Evolutionary conservation across 768 basidiomycete genomes (phyloP).

Genomic region (Boletus vinaceobasis): DNA sequence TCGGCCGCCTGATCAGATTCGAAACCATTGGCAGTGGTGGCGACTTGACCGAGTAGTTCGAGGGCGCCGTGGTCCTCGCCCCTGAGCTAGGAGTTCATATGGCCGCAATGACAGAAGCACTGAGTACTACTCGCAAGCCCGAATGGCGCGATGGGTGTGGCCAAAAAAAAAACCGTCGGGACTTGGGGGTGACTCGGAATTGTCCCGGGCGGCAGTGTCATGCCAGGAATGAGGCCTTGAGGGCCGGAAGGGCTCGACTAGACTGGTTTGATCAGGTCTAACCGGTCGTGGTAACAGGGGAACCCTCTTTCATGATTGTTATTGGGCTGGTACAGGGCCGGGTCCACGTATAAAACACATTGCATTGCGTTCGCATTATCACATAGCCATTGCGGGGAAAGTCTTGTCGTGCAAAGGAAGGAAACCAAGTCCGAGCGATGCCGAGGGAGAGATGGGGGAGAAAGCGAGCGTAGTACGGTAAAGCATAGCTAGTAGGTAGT

Average conservation of each 20-base stretch:
- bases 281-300: too few relatives aligned
- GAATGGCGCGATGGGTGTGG: too few relatives aligned
- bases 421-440: slow-evolving; percentile 1
- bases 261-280: too few relatives aligned
- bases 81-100: background rate
- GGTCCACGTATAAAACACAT: slow-evolving; percentile 1
- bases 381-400: background rate
- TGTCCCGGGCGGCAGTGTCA: background rate
- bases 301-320: background rate
- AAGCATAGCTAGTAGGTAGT: background rate
- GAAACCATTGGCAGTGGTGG: background rate
- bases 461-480: background rate
- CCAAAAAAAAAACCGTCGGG: too few relatives aligned
- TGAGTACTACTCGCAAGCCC: background rate
- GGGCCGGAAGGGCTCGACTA: too few relatives aligned
- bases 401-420: background rate
- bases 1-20: background rate
- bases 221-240: background rate
- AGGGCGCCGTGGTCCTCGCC: background rate
- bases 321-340: too few relatives aligned
- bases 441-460: background rate
- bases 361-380: slow-evolving; percentile 6
- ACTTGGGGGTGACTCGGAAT: background rate
- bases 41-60: background rate
- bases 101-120: background rate